Percentiles rank a stretch among this genome's conserved stretches.
These are phyloP conservation scores for Bacidia gigantensis DNA, from an alignment of 495 filamentous ascomycete genomes.

Conservation along the genomic window DNA sequence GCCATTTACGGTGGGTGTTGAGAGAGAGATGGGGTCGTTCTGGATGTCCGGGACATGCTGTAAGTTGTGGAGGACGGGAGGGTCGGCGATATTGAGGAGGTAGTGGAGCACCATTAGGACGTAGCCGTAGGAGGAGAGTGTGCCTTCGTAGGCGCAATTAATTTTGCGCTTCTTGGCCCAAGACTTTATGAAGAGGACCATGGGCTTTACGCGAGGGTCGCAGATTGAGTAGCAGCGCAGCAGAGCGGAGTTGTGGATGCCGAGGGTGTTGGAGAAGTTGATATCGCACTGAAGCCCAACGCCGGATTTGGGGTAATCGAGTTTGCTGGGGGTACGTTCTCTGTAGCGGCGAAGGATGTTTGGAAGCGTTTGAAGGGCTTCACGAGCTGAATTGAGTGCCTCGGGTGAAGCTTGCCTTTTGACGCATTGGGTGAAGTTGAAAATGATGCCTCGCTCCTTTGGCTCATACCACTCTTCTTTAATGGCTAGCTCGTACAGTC, in stretches of 20 bases:
- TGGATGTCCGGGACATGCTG: slow-evolving; percentile 31
- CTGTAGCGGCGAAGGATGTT: slow-evolving; percentile 16
- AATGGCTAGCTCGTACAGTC: slow-evolving; percentile 17
- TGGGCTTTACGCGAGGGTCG: slow-evolving; percentile 55
- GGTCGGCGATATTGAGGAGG: slow-evolving; percentile 60
- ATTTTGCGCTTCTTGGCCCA: slow-evolving; percentile 74
- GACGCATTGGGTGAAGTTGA: slow-evolving; percentile 7
- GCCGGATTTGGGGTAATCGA: slow-evolving; percentile 57
- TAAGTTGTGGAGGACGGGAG: slow-evolving; percentile 69
- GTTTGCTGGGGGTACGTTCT: slow-evolving; percentile 21
- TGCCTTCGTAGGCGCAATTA: slow-evolving; percentile 69
- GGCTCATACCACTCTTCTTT: slow-evolving; percentile 18
- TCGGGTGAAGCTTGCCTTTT: slow-evolving; percentile 2
- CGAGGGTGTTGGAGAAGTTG: slow-evolving; percentile 69
- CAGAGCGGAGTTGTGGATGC: slow-evolving; percentile 63
- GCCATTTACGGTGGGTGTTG: slow-evolving; percentile 31
- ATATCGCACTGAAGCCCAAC: slow-evolving; percentile 71
- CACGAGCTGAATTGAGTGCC: neutral
- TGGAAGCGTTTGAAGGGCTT: slow-evolving; percentile 12
- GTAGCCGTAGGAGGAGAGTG: slow-evolving; percentile 74
- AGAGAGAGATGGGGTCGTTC: neutral
- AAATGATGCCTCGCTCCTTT: slow-evolving; percentile 10
- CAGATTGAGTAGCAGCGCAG: slow-evolving; percentile 63
- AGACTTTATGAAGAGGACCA: slow-evolving; percentile 68
- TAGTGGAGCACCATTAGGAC: slow-evolving; percentile 92